Base-by-base conservation (phyloP, 2,329 filamentous ascomycete species). In the Aspergillus fumigatus region DNA sequence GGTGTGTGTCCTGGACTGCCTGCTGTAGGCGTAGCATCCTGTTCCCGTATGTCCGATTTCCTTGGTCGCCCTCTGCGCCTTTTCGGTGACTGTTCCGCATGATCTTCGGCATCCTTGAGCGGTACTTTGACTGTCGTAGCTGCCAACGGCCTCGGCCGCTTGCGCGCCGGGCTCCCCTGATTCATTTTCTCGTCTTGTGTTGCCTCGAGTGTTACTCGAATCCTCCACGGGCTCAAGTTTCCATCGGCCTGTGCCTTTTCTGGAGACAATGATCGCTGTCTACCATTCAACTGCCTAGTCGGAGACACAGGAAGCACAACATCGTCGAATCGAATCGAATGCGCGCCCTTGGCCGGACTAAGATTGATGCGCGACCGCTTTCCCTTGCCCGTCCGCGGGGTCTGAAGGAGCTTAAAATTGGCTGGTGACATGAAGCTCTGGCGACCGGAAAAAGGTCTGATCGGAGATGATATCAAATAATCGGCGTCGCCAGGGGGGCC, bases 201-300 rank as follows among this genome's bases (percentile, higher is more conserved):
- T 21, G 77, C 77, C 64, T 79, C 76, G 38, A 79, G 71, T 0
- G 77, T 79, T 25, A 79, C 76, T 48, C 75, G 71, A 56, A 79
- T 79, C 54, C 76, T 74, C 77, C 77, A 79, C 27, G 77, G 77
- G 60, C 76, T 79, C 14, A 75, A 64, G 65, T 76, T 76, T 7
- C 70, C 72, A 8, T 75, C 74, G 10, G 67, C 62, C 47, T 68
- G 67, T 2, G 65, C 55, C 48, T 75, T 77, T n/a, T 72, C 68
- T 11, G 74, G 75, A 14, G 75, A 77, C 35, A 70, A 52, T 4
- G 72, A 69, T 43, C 65, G 55, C 48, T 68, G 63, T 49, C 62
- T 60, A 58, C 66, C 62, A 59, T 63, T 64, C 2, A 71, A 40
- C 27, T 70, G 71, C 63, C 62, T 69, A 23, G 65, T 62, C 3